These are phyloP conservation scores for Ramularia endophylla DNA, from an alignment of 2,329 filamentous ascomycete species.

Conservation along the genomic window DNA sequence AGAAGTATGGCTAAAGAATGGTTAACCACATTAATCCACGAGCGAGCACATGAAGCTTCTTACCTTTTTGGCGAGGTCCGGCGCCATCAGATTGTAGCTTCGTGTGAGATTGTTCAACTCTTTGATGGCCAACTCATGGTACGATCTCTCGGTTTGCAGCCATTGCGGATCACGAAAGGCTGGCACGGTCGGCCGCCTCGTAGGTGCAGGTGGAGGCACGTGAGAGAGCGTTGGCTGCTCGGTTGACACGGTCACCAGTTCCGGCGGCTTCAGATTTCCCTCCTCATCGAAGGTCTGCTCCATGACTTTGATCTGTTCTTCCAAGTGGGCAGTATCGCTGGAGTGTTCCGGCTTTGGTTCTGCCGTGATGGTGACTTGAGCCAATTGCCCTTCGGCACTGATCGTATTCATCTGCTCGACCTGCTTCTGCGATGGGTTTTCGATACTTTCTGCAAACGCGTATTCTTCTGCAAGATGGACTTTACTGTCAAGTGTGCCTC, in stretches of 20 bases:
- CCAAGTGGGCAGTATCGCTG: constrained; percentile 8
- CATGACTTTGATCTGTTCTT: constrained; percentile 33
- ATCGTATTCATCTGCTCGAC: constrained; percentile 42
- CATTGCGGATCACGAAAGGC: constrained; percentile 74
- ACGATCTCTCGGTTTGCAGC: constrained; percentile 65
- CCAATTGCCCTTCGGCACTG: constrained; percentile 42
- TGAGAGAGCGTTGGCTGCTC: constrained; percentile 12
- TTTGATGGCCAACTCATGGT: constrained; percentile 68
- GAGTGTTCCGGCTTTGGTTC: constrained; percentile 32
- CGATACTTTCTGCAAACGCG: constrained; percentile 64
- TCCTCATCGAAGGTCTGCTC: constrained; percentile 30
- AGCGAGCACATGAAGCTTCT: no score
- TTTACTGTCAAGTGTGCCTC: constrained; percentile 69
- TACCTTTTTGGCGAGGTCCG: constrained; percentile 75
- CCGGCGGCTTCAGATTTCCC: constrained; percentile 19
- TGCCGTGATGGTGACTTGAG: constrained; percentile 43
- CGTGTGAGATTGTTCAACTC: constrained; percentile 75
- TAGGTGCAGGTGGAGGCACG: constrained; percentile 9
- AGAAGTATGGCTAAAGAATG: constrained; percentile 81
- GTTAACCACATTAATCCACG: no score
- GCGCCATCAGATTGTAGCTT: constrained; percentile 93
- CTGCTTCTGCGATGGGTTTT: constrained; percentile 51
- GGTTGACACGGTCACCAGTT: constrained; percentile 15
- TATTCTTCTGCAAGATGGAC: constrained; percentile 65
- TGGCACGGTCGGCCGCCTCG: constrained; percentile 24